phyloP scores from a whole-genome alignment of 2,329 filamentous ascomycete species.

The Sarocladiaceae sp. region DNA sequence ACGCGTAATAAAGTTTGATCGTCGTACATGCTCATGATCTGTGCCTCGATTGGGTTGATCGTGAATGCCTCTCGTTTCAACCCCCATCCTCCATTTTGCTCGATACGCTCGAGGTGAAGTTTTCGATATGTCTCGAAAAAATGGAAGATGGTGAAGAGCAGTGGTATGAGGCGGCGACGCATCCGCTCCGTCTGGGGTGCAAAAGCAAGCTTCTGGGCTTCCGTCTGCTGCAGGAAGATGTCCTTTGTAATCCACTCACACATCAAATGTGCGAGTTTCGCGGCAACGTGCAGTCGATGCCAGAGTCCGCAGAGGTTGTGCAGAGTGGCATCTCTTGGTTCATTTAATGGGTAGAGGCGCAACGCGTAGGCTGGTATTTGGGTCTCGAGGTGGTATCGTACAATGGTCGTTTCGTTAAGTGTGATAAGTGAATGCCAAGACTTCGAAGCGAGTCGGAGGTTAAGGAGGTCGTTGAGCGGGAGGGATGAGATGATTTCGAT shows the following conservation, averaged over 20 bases:
- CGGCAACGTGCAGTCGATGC: constrained; percentile 59
- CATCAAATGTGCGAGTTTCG: constrained; percentile 56
- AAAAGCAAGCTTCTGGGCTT: constrained; percentile 49
- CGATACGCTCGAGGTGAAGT: constrained; percentile 51
- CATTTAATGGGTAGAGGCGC: constrained; percentile 47
- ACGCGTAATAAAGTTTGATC: constrained; percentile 56
- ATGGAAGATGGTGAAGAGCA: constrained; percentile 60
- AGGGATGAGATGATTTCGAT: constrained; percentile 55
- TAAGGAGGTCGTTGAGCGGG: constrained; percentile 54
- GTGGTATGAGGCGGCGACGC: constrained; percentile 56
- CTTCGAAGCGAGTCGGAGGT: constrained; percentile 50
- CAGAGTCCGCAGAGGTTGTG: constrained; percentile 59
- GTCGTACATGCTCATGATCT: constrained; percentile 60
- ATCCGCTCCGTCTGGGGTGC: constrained; percentile 56
- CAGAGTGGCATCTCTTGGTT: constrained; percentile 43
- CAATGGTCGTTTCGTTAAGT: constrained; percentile 54
- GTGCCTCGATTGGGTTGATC: constrained; percentile 53
- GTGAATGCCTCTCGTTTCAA: constrained; percentile 49
- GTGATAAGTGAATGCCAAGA: constrained; percentile 55
- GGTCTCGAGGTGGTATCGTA: constrained; percentile 53
- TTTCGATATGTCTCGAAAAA: constrained; percentile 61
- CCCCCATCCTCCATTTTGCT: constrained; percentile 44
- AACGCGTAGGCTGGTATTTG: constrained; percentile 55
- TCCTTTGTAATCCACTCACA: constrained; percentile 60
- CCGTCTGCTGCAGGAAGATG: constrained; percentile 54